These are phyloP conservation scores for Pythium dissimile DNA, from an alignment of 352 stramenopile species.

Conservation along the genomic window DNA sequence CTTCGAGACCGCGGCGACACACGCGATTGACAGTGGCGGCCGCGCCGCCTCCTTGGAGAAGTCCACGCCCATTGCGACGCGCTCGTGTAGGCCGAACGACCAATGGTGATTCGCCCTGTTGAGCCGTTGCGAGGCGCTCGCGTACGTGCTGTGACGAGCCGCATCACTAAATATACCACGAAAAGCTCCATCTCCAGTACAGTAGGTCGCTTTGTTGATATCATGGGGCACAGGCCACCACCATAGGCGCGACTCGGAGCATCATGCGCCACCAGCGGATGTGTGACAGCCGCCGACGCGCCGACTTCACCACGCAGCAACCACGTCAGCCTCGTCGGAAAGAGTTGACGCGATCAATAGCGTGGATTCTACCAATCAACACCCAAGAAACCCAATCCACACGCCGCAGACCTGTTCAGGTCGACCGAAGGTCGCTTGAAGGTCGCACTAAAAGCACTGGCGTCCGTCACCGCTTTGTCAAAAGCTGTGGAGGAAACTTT, in stretches of 20 bases:
- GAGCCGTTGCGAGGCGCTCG: not conserved
- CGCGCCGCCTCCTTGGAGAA: slow-evolving; percentile 35
- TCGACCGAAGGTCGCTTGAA: slow-evolving; percentile 19
- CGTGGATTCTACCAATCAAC: slow-evolving; percentile 21
- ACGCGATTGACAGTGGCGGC: slow-evolving; percentile 37
- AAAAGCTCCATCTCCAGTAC: not conserved
- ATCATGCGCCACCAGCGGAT: not conserved
- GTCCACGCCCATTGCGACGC: slow-evolving; percentile 33
- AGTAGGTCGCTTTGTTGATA: no score
- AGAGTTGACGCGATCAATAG: no score
- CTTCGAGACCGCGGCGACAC: slow-evolving; percentile 54
- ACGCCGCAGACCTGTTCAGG: slow-evolving; percentile 9
- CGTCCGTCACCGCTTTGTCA: no score
- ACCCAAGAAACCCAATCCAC: not conserved
- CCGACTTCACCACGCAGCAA: not conserved
- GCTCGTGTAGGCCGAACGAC: no score
- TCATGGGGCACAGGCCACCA: no score
- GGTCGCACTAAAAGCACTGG: no score
- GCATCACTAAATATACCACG: slow-evolving; percentile 1
- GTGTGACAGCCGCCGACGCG: slow-evolving; percentile 3
- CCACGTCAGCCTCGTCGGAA: slow-evolving; percentile 4
- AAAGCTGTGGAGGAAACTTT: no score
- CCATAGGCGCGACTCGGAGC: not conserved
- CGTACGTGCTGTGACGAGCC: not conserved
- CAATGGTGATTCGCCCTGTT: not conserved